phyloP scores from a whole-genome alignment of 2,329 filamentous ascomycete species.

The Fusarium sp. region DNA sequence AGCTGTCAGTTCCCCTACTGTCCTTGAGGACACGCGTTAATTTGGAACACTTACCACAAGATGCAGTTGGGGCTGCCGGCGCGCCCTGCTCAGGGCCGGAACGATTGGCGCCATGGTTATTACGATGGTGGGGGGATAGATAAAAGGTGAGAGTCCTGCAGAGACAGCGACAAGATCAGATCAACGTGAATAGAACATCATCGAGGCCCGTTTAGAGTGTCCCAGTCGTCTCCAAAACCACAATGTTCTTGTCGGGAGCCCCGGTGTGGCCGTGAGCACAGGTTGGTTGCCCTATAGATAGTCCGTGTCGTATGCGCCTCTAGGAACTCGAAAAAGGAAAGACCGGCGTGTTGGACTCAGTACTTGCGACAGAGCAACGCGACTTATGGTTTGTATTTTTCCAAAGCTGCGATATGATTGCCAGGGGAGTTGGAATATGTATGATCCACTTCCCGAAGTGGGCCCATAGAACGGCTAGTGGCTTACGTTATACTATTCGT shows the following conservation, averaged over 20 bases:
- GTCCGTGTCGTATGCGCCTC: not conserved
- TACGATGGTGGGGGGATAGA: not conserved
- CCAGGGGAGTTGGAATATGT: conserved; percentile 7
- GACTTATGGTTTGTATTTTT: conserved; percentile 39
- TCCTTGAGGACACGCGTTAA: not conserved
- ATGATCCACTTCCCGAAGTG: not conserved
- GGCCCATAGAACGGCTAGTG: not conserved
- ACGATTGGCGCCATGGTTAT: conserved; percentile 41
- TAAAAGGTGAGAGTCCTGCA: conserved; percentile 15
- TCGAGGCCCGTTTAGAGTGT: conserved; percentile 25
- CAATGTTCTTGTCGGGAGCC: not conserved
- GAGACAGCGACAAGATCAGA: conserved; percentile 1
- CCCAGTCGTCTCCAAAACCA: not conserved
- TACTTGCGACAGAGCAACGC: conserved; percentile 23
- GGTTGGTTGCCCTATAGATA: not conserved
- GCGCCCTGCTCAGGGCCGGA: conserved; percentile 49
- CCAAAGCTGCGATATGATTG: conserved; percentile 14
- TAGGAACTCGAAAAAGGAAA: not conserved
- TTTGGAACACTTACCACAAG: conserved; percentile 57
- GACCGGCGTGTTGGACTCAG: not conserved
- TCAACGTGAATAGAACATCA: conserved; percentile 42
- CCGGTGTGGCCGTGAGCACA: conserved; percentile 6
- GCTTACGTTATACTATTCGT: conserved; percentile 24
- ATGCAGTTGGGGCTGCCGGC: conserved; percentile 59
- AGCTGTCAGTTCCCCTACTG: conserved; percentile 41